Base-by-base conservation (phyloP, 1,284 basidiomycete genomes). In the Marasmius tenuissimus region DNA sequence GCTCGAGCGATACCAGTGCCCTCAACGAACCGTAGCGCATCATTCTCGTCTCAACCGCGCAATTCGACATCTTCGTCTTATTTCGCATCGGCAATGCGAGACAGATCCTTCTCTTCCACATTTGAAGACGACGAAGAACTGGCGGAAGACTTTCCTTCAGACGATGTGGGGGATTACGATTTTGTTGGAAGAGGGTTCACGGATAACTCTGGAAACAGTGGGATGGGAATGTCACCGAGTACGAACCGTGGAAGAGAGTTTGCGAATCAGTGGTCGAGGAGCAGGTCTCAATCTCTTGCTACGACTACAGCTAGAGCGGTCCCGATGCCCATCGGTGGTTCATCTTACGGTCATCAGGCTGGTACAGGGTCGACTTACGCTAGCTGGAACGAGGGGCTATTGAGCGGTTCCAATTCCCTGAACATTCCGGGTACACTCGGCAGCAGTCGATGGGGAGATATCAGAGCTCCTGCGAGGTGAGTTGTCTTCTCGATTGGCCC, bases 61-160 rank as follows among this genome's bases (percentile, higher is more conserved):
- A 71, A 54, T n/a, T 57, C 51, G 22, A 61, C 47, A 34, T 61
- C 57, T 22, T 58, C 38, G 10, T 54, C 75, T 62, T 79, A 81
- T 58, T 86, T 89, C 70, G 75, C 81, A 33, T 84, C 85, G 47
- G 78, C 82, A 40, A 86, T 90, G 81, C 84, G 88, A 61, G 88
- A 87, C 40, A 79, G 85, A 42, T 72, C 75, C 6, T 85, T 89
- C 69, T 77, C 82, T 9, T 87, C 85, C 57, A 88, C 86, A 3
- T 84, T 89, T 70, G 89, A 91, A 73, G 89, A 91, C 67, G 88
- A 91, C 73, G 88, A 91, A 84, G 70, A 83, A 86, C 61, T 86
- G 86, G 42, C 80, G 76, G 60, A 85, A 77, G 67, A 70, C 81
- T 18, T 75, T 76, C 27, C 73, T 79, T 35, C 68, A 70, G 53